These are phyloP conservation scores for Coemansia sp. DNA, from an alignment of 192 early-diverging fungal genomes.

Conservation along the genomic window DNA sequence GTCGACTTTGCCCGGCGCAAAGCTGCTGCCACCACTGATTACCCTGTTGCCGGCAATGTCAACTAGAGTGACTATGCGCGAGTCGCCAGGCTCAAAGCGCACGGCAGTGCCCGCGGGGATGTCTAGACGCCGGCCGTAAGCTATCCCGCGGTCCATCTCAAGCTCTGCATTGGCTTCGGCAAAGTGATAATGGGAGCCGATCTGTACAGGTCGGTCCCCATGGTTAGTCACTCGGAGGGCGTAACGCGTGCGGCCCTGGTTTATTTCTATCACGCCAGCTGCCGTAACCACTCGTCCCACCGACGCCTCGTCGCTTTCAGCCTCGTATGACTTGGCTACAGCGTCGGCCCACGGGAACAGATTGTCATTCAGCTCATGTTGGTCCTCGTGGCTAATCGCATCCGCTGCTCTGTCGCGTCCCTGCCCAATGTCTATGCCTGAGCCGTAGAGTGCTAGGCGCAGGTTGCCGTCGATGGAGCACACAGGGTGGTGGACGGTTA, in stretches of 20 bases:
- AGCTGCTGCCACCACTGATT: constrained; percentile 82
- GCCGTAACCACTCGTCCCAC: constrained; percentile 70
- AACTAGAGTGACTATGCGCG: constrained; percentile 77
- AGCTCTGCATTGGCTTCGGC: constrained; percentile 85
- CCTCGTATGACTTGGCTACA: constrained; percentile 27
- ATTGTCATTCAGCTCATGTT: constrained; percentile 30
- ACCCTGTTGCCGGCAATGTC: constrained; percentile 77
- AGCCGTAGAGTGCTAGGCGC: constrained; percentile 82
- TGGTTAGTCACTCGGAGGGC: constrained; percentile 81
- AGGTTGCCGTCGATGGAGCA: constrained; percentile 78
- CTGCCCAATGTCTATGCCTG: constrained; percentile 76
- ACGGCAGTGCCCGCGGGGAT: constrained; percentile 93
- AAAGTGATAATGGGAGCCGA: constrained; percentile 97
- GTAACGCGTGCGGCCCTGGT: constrained; percentile 69
- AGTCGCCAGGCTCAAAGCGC: constrained; percentile 95
- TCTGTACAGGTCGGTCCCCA: constrained; percentile 92
- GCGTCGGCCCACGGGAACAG: constrained; percentile 53
- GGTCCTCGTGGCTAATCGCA: not conserved
- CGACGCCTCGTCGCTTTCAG: constrained; percentile 44
- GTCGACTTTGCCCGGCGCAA: constrained; percentile 76
- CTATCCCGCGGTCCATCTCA: constrained; percentile 75
- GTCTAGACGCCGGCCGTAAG: constrained; percentile 87
- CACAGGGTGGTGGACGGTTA: constrained; percentile 92
- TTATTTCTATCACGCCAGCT: constrained; percentile 70
- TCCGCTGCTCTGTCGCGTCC: constrained; percentile 4